Evolutionary conservation across 78 protist genomes (phyloP).

Genomic region (Corallochytrium limacisporum): DNA sequence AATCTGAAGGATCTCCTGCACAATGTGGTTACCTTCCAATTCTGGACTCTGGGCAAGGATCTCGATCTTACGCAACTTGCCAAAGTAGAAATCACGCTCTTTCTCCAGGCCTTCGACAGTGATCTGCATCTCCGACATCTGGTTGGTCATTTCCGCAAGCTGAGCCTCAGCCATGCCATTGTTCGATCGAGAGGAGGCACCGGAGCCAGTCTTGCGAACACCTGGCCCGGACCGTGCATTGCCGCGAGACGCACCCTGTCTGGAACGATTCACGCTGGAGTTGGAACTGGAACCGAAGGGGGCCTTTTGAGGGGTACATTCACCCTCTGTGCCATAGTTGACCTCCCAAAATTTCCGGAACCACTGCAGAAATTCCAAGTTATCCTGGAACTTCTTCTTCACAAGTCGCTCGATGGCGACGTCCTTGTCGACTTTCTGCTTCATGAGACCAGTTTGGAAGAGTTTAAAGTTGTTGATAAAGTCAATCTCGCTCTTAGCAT

Average conservation of each 20-base stretch:
- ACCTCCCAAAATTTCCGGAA: constrained; percentile 52
- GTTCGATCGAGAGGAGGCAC: no score
- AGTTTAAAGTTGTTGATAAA: constrained; percentile 60
- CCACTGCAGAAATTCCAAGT: constrained; percentile 86
- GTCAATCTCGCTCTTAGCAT: constrained; percentile 72
- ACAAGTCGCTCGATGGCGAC: constrained; percentile 56
- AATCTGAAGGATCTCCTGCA: no score
- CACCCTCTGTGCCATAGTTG: no score
- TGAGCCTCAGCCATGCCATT: no score
- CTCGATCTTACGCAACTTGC: constrained; percentile 36
- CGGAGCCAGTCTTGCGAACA: background rate
- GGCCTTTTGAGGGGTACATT: no score
- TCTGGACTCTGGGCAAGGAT: no score
- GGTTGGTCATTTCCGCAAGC: no score
- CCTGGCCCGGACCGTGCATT: background rate
- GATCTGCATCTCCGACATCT: background rate
- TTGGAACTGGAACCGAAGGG: no score
- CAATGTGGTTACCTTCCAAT: no score
- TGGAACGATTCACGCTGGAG: no score
- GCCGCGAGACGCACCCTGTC: no score
- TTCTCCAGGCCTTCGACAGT: constrained; percentile 22
- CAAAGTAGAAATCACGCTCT: constrained; percentile 47
- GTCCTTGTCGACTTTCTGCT: constrained; percentile 46
- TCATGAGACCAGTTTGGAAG: constrained; percentile 50
- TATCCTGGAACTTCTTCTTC: constrained; percentile 73